Percentiles rank a stretch among this genome's conserved stretches.
Conservation (phyloP, 805 yeast genomes). For the Priceomyces castillae region DNA sequence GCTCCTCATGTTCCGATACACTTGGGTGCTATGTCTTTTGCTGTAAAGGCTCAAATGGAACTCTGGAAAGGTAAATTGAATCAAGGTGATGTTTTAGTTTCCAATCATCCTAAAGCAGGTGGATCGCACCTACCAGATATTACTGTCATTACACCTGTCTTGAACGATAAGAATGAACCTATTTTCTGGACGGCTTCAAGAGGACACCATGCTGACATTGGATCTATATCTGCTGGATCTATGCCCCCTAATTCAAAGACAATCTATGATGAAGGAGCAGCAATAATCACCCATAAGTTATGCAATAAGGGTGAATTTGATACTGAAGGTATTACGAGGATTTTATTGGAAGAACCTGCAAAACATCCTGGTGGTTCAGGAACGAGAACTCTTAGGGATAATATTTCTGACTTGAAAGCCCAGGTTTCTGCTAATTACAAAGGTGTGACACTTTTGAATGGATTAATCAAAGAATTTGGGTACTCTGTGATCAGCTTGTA, state of each 20-base stretch:
- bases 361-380: slow-evolving; percentile 81
- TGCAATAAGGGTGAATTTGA: slow-evolving; percentile 67
- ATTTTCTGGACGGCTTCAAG: slow-evolving; percentile 86
- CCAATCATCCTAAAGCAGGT: slow-evolving; percentile 38
- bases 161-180: slow-evolving; percentile 41
- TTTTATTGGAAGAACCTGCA: slow-evolving; percentile 68
- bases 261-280: slow-evolving; percentile 84
- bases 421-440: slow-evolving; percentile 76
- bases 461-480: slow-evolving; percentile 60
- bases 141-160: slow-evolving; percentile 86
- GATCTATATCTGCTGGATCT: slow-evolving; percentile 83
- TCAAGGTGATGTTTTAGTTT: slow-evolving; percentile 43
- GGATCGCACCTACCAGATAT: slow-evolving; percentile 47
- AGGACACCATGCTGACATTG: slow-evolving; percentile 93
- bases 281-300: slow-evolving; percentile 71
- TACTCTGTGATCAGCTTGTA: slow-evolving; percentile 29
- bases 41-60: slow-evolving; percentile 41
- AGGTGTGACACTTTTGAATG: slow-evolving; percentile 63
- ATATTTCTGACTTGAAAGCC: slow-evolving; percentile 53
- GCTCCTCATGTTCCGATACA: slow-evolving; percentile 49
- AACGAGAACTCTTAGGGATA: slow-evolving; percentile 74
- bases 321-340: slow-evolving; percentile 58
- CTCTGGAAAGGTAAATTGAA: slow-evolving; percentile 38
- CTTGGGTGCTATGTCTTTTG: slow-evolving; percentile 48
- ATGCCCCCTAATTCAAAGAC: slow-evolving; percentile 87